Base-by-base conservation (phyloP, 331 rosid species). In the Dryas integrifolia region DNA sequence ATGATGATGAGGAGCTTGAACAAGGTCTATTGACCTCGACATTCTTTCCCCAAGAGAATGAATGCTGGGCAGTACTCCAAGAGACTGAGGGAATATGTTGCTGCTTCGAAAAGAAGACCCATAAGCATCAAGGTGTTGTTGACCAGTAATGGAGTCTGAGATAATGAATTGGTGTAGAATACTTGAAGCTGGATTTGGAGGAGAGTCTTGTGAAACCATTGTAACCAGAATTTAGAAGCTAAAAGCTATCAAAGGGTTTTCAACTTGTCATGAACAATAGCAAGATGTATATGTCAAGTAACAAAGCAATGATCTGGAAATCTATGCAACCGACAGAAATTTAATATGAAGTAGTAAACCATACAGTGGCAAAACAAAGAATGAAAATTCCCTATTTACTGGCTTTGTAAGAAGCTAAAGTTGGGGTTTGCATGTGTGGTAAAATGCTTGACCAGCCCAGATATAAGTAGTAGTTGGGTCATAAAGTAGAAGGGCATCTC, bases 31-130 rank as follows among this genome's bases (percentile, higher is more conserved):
- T 58, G 88, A 58, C 55, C 82, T 84, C 38, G 88, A 80, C 80
- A 86, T 72, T 80, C 88, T 86, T 46, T 78, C 89, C 45, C 82
- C 89, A 7, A 86, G 80, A 18, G 88, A 79, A 24, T 86, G 88
- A 76, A 86, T 79, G 85, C 86, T 58, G 41, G 89, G 81, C 45
- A 84, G 82, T 3, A 69, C 79, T 44, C 85, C 86, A 24, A 85
- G 65, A 52, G 79, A 38, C 62, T 78, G 76, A 65, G 82, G 82
- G 51, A 67, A 76, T 41, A 75, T 64, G 60, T 70, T 76, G 18
- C 56, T 71, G 40, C 70, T 78, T 69, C 83, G 78, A 50, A 76
- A 70, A n/a, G 76, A 62, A 72, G 88, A 78, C 13, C 75, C 86
- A 73, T 85, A 87, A 67, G 89, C 87, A 72, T 81, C 81, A 70